These are phyloP conservation scores for Colletotrichum sp. DNA, from an alignment of 2,329 filamentous ascomycete genomes.

Conservation along the genomic window DNA sequence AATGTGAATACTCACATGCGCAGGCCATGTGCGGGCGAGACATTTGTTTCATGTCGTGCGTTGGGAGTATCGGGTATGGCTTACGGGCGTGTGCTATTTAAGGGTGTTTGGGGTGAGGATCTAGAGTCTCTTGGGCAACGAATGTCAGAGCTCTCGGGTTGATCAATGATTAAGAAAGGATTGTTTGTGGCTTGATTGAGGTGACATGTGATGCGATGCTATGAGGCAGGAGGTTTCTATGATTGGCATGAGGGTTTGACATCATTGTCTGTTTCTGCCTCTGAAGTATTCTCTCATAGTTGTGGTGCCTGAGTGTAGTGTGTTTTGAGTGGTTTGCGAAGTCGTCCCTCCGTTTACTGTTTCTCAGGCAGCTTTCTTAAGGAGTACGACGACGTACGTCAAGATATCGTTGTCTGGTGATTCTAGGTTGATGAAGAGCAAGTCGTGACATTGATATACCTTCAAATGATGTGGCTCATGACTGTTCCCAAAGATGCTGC, in stretches of 20 bases:
- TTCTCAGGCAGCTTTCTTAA: too few species aligned
- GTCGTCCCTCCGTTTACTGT: too few species aligned
- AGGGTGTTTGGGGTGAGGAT: neutral
- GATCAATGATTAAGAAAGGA: too few species aligned
- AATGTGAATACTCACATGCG: neutral
- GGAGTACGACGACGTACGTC: too few species aligned
- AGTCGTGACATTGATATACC: neutral
- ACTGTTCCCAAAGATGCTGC: neutral
- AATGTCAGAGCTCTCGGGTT: too few species aligned
- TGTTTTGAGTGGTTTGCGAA: too few species aligned
- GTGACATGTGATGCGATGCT: fast-evolving
- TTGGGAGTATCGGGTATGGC: neutral
- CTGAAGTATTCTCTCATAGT: neutral
- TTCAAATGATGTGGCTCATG: neutral
- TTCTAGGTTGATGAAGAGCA: neutral
- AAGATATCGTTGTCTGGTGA: too few species aligned
- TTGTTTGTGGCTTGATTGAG: neutral
- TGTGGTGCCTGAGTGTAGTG: neutral
- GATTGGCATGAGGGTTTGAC: too few species aligned
- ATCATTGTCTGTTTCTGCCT: neutral
- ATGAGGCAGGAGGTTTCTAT: neutral
- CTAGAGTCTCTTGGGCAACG: neutral
- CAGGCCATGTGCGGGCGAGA: neutral
- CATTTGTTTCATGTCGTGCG: neutral
- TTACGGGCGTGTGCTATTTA: neutral